phyloP scores from a whole-genome alignment of 148 eudicot species.

The Mesembryanthemum crystallinum region DNA sequence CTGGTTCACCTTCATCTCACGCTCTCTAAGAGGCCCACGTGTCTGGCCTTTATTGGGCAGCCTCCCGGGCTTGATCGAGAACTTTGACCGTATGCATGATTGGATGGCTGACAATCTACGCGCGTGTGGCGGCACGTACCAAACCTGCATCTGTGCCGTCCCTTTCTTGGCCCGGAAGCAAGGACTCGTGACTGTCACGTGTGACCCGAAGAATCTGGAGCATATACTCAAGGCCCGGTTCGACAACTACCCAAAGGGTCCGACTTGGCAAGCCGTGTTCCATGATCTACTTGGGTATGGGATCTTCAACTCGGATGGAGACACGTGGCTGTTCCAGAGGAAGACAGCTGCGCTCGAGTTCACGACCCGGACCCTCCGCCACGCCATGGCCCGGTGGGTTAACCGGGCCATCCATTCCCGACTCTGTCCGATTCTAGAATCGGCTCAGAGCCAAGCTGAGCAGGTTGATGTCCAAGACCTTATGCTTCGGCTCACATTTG shows the following conservation, averaged over 20 bases:
- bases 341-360: conserved; percentile 95
- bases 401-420: conserved; percentile 63
- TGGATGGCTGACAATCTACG: conserved; percentile 90
- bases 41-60: conserved; percentile 91
- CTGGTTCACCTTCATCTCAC: conserved; percentile 92
- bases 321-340: conserved; percentile 86
- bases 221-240: conserved; percentile 83
- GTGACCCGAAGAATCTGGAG: conserved; percentile 84
- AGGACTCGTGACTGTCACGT: conserved; percentile 86
- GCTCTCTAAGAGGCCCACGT: conserved; percentile 74
- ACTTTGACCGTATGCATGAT: conserved; percentile 79
- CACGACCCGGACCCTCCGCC: conserved; percentile 85
- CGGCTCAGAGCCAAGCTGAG: conserved; percentile 44
- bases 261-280: conserved; percentile 93
- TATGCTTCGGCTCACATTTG: conserved; percentile 79
- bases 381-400: conserved; percentile 95
- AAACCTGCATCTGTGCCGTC: conserved; percentile 81
- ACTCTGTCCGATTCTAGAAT: conserved; percentile 54
- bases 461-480: conserved; percentile 81
- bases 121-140: conserved; percentile 88
- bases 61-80: conserved; percentile 76
- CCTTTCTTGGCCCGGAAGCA: conserved; percentile 85
- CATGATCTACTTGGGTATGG: conserved; percentile 83
- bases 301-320: conserved; percentile 91
- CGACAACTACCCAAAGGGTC: conserved; percentile 89